Conservation (phyloP, 1,284 basidiomycete species). For the Apiotrichum akiyoshidainum region DNA sequence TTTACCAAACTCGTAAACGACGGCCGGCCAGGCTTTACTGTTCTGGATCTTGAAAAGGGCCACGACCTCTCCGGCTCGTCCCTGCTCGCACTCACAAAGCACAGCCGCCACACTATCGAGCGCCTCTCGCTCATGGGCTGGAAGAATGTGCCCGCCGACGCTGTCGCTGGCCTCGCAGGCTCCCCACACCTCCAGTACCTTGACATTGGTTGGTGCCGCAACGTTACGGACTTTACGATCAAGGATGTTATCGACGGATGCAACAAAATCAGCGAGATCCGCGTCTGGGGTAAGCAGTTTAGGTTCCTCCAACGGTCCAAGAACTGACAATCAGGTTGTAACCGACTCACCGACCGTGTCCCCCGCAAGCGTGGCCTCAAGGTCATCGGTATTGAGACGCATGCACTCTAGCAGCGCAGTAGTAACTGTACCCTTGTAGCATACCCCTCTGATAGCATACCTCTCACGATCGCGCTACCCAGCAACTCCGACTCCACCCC, state of each 20-base stretch:
- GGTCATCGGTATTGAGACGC: constrained; percentile 51
- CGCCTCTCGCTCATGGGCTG: constrained; percentile 73
- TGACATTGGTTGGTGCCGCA: constrained; percentile 84
- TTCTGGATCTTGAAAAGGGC: constrained; percentile 62
- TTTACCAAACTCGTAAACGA: constrained; percentile 55
- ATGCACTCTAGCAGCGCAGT: constrained; percentile 25
- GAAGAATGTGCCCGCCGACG: constrained; percentile 61
- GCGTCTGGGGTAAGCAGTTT: constrained; percentile 49
- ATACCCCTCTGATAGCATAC: too few species aligned
- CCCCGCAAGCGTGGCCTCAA: constrained; percentile 49
- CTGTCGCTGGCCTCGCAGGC: constrained; percentile 58
- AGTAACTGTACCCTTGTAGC: too few species aligned
- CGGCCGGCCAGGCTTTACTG: constrained; percentile 49
- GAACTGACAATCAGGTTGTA: constrained; percentile 38
- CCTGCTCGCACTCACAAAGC: constrained; percentile 64
- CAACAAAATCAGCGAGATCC: constrained; percentile 32
- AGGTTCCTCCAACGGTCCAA: too few species aligned
- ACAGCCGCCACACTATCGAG: constrained; percentile 65
- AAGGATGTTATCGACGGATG: constrained; percentile 64
- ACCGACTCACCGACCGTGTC: constrained; percentile 46
- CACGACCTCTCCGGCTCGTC: constrained; percentile 59
- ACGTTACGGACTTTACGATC: constrained; percentile 77
- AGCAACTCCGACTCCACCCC: too few species aligned
- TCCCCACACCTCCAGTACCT: constrained; percentile 60
- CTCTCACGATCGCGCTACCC: too few species aligned